Base-by-base conservation (phyloP, 768 basidiomycete genomes). In the Lactifluus subvellereus region DNA sequence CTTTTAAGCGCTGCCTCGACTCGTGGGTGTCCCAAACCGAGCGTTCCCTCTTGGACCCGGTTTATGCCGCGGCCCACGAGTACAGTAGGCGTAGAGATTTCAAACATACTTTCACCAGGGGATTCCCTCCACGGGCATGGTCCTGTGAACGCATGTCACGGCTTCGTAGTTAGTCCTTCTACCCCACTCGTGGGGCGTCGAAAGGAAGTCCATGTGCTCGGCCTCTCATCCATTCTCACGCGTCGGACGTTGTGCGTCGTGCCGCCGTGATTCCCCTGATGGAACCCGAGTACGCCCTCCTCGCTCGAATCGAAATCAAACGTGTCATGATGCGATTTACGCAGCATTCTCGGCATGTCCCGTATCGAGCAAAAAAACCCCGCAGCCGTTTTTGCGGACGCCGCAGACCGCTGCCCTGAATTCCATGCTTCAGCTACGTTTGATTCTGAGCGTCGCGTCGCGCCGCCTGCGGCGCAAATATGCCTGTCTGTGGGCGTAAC, bases 301-400 rank as follows among this genome's bases (percentile, higher is more conserved):
- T 56, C 53, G n/a, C 57, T 54, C 62, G 50, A 22, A 27, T 61
- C 54, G n/a, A 43, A 53, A 63, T 58, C 57, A 58, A 58, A 63
- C 51, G 58, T 64, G 53, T 64, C 58, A 38, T 60, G 62, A 64
- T 59, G 62, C 58, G n/a, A 49, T 49, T 59, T 60, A 55, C 62
- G 62, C 48, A 60, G 37, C 37, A 51, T 30, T 16, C 32, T 54
- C 62, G 62, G 62, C 47, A 60, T 22, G 59, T 55, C 18, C 57
- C 62, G 58, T 22, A 22, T 60, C 22, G 40, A 42, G 27, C 40
- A 40, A 48, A 11, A 55, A 64, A 55, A 35, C 35, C 54, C 54
- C 38, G 47, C 37, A 59, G 54, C 18, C 18, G 42, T 37, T 20
- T 54, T 42, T 52, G 57, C 38, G n/a, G 56, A 42, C 61, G 55